These are phyloP conservation scores for Colletotrichum lentis DNA, from an alignment of 2,329 filamentous ascomycete species.

Conservation along the genomic window DNA sequence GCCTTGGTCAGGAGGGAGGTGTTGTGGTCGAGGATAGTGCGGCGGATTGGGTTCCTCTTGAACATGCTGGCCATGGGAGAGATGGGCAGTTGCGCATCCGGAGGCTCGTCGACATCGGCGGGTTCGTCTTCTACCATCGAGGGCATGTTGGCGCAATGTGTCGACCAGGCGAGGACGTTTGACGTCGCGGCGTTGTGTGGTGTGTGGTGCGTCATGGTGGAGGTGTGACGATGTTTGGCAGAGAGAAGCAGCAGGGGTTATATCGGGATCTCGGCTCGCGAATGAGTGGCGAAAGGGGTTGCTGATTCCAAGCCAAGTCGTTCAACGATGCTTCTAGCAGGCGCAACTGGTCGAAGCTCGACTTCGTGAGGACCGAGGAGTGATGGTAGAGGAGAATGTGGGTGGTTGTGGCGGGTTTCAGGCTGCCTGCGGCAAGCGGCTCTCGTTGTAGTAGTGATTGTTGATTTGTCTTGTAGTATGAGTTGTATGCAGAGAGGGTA, in stretches of 20 bases:
- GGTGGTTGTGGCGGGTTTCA: background rate
- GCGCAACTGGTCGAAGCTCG: slow-evolving; percentile 29
- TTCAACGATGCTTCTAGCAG: slow-evolving; percentile 36
- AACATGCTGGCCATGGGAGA: slow-evolving; percentile 51
- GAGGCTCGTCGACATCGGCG: slow-evolving; percentile 87
- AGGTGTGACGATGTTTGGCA: slow-evolving; percentile 15
- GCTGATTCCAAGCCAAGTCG: slow-evolving; percentile 31
- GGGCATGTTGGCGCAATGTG: slow-evolving; percentile 55
- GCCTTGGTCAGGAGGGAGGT: slow-evolving; percentile 89
- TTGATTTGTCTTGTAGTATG: slow-evolving; percentile 11
- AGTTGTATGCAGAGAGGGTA: slow-evolving; percentile 20
- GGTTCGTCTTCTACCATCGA: slow-evolving; percentile 66
- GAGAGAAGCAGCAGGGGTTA: slow-evolving; percentile 4
- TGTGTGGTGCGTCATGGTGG: slow-evolving; percentile 50
- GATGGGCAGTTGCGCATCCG: slow-evolving; percentile 62
- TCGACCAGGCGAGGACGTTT: slow-evolving; percentile 56
- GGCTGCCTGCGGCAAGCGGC: slow-evolving; percentile 17
- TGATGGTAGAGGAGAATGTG: background rate
- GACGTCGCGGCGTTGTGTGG: slow-evolving; percentile 51
- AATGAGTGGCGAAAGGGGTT: slow-evolving; percentile 24
- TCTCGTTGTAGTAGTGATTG: background rate
- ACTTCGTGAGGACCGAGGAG: slow-evolving; percentile 16
- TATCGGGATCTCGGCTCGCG: slow-evolving; percentile 28
- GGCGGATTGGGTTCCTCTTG: slow-evolving; percentile 57
- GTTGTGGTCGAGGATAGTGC: slow-evolving; percentile 62